Evolutionary conservation across 2,329 filamentous ascomycete genomes (phyloP).

Genomic region (Ilyonectria robusta): DNA sequence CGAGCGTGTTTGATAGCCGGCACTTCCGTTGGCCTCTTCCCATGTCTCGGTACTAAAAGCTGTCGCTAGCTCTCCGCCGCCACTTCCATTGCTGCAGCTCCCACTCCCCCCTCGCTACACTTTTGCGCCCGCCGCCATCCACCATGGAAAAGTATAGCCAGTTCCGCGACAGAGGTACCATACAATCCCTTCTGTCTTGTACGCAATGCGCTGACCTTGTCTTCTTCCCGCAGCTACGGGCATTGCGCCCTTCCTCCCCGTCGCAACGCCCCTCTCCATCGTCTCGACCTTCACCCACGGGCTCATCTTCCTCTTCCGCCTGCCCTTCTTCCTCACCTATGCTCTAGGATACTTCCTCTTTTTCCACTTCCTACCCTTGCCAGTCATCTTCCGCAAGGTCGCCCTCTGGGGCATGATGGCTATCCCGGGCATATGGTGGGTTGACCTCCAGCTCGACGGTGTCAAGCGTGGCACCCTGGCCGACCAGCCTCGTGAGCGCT

Average conservation of each 20-base stretch:
- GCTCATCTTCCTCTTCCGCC: slow-evolving; percentile 83
- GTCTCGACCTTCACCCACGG: slow-evolving; percentile 75
- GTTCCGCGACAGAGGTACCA: slow-evolving; percentile 87
- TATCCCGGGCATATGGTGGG: slow-evolving; percentile 96
- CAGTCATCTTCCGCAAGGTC: slow-evolving; percentile 78
- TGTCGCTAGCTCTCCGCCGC: slow-evolving; percentile 16
- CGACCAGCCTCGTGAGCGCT: slow-evolving; percentile 78
- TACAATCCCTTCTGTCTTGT: accelerated
- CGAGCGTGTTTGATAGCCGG: slow-evolving; percentile 4
- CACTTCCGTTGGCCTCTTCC: slow-evolving; percentile 23
- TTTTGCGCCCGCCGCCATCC: slow-evolving; percentile 4
- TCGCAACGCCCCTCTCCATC: slow-evolving; percentile 75
- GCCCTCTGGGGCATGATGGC: slow-evolving; percentile 89
- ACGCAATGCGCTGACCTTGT: slow-evolving; percentile 30
- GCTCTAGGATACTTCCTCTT: slow-evolving; percentile 81
- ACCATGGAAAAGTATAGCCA: slow-evolving; percentile 95
- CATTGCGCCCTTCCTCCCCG: slow-evolving; percentile 94
- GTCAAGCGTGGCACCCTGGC: slow-evolving; percentile 92
- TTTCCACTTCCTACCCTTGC: slow-evolving; percentile 84
- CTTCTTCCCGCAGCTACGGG: slow-evolving; percentile 78
- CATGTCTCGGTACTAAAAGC: slow-evolving; percentile 45
- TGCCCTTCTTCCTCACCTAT: slow-evolving; percentile 82
- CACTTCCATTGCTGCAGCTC: slow-evolving; percentile 25
- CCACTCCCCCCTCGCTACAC: slow-evolving; percentile 13
- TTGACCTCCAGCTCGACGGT: slow-evolving; percentile 97